These are phyloP conservation scores for Geranomyces michiganensis DNA, from an alignment of 192 early-diverging fungal genomes.

Conservation along the genomic window DNA sequence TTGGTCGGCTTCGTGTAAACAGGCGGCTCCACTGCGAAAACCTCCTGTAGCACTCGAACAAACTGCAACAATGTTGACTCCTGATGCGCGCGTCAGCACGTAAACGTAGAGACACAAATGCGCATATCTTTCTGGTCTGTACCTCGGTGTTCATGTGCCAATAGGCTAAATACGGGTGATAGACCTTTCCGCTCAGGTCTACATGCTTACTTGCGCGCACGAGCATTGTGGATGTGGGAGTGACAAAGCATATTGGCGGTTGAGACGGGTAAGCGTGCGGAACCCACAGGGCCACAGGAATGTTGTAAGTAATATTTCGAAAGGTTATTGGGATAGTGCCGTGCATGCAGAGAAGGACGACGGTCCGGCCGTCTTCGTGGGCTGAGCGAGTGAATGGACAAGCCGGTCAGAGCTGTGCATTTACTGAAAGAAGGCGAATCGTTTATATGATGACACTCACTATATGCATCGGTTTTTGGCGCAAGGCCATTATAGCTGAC, in stretches of 20 bases:
- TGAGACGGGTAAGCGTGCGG: slow-evolving; percentile 78
- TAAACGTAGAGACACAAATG: neutral
- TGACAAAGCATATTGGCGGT: slow-evolving; percentile 83
- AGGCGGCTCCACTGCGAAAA: slow-evolving; percentile 79
- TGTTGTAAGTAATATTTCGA: slow-evolving; percentile 80
- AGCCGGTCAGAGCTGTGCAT: neutral
- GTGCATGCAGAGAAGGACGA: slow-evolving; percentile 77
- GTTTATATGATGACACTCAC: slow-evolving; percentile 40
- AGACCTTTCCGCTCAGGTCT: slow-evolving; percentile 78
- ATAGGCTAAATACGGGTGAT: slow-evolving; percentile 79
- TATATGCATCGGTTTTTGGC: slow-evolving; percentile 72
- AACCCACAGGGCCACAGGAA: slow-evolving; percentile 88
- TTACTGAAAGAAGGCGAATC: neutral
- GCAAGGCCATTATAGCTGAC: slow-evolving; percentile 58
- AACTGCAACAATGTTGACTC: slow-evolving; percentile 55
- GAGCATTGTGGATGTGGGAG: slow-evolving; percentile 86
- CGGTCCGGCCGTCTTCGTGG: slow-evolving; percentile 46
- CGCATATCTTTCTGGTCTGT: slow-evolving; percentile 13
- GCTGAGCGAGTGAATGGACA: slow-evolving; percentile 28
- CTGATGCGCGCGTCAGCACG: neutral
- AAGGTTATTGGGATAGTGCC: slow-evolving; percentile 89
- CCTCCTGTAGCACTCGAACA: slow-evolving; percentile 66
- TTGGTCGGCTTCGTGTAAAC: slow-evolving; percentile 61
- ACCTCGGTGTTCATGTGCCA: slow-evolving; percentile 67
- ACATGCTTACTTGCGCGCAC: slow-evolving; percentile 80